These are phyloP conservation scores for Fusarium anthophilum DNA, from an alignment of 2,329 filamentous ascomycete genomes.

Conservation along the genomic window DNA sequence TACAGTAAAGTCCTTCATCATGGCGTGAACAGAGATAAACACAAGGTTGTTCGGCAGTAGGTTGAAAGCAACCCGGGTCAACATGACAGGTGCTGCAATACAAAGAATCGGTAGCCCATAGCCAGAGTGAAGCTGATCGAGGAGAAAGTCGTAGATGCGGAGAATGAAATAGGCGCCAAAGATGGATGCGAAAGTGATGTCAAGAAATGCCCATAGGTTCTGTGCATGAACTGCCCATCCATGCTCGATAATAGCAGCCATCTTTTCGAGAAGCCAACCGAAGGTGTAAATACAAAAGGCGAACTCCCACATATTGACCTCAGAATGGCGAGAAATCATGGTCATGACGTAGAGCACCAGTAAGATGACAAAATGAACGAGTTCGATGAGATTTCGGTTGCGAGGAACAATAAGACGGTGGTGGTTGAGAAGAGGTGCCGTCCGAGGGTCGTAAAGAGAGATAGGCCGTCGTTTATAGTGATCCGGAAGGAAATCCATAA, in stretches of 20 bases:
- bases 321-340: conserved; percentile 66
- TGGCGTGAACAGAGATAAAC: conserved; percentile 76
- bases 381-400: conserved; percentile 72
- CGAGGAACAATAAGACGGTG: conserved; percentile 77
- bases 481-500: conserved; percentile 78
- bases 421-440: conserved; percentile 74
- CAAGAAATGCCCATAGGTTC: conserved; percentile 79
- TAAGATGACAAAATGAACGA: conserved; percentile 71
- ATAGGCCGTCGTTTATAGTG: conserved; percentile 78
- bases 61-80: conserved; percentile 77
- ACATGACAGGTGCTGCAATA: conserved; percentile 73
- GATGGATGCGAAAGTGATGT: conserved; percentile 73
- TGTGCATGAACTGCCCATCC: conserved; percentile 75
- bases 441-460: conserved; percentile 73
- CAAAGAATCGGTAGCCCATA: conserved; percentile 72
- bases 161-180: conserved; percentile 69
- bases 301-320: conserved; percentile 63
- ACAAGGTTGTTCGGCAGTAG: conserved; percentile 79
- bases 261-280: conserved; percentile 74
- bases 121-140: conserved; percentile 57
- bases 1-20: conserved; percentile 78
- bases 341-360: conserved; percentile 70
- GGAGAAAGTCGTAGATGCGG: conserved; percentile 65
- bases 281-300: conserved; percentile 71
- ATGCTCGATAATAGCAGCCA: conserved; percentile 73